These are phyloP conservation scores for Grigorovia yakushimaensis DNA, from an alignment of 805 yeast genomes.

Conservation along the genomic window DNA sequence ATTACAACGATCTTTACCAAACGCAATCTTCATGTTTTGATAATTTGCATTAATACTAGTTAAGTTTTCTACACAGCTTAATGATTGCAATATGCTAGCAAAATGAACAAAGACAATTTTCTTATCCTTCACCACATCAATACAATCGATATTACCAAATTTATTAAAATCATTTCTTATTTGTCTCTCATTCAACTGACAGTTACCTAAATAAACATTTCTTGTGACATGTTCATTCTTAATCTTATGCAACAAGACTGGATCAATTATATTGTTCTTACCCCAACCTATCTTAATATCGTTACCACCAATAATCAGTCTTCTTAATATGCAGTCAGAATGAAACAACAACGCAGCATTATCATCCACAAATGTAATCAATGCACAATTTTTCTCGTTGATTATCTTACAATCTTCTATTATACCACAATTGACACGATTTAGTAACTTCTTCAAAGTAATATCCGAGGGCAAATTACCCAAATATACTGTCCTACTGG, in stretches of 20 bases:
- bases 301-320: constrained; percentile 67
- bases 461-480: constrained; percentile 82
- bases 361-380: constrained; percentile 80
- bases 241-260: constrained; percentile 66
- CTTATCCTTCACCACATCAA: constrained; percentile 69
- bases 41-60: constrained; percentile 58
- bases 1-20: constrained; percentile 93
- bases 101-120: constrained; percentile 89
- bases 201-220: constrained; percentile 80
- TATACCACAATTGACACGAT: constrained; percentile 85
- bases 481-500: constrained; percentile 79
- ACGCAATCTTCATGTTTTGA: constrained; percentile 67
- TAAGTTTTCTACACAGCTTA: constrained; percentile 69
- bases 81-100: constrained; percentile 76
- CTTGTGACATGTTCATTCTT: constrained; percentile 85
- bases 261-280: constrained; percentile 49
- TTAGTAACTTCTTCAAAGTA: constrained; percentile 70
- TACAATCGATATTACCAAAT: constrained; percentile 78
- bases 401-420: constrained; percentile 70
- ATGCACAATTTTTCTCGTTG: constrained; percentile 84
- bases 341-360: constrained; percentile 84
- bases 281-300: constrained; percentile 94
- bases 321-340: constrained; percentile 82
- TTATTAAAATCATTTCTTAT: constrained; percentile 54
- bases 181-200: constrained; percentile 49